Conservation (phyloP, 495 filamentous ascomycete genomes). For the Penicillium diatomitis region DNA sequence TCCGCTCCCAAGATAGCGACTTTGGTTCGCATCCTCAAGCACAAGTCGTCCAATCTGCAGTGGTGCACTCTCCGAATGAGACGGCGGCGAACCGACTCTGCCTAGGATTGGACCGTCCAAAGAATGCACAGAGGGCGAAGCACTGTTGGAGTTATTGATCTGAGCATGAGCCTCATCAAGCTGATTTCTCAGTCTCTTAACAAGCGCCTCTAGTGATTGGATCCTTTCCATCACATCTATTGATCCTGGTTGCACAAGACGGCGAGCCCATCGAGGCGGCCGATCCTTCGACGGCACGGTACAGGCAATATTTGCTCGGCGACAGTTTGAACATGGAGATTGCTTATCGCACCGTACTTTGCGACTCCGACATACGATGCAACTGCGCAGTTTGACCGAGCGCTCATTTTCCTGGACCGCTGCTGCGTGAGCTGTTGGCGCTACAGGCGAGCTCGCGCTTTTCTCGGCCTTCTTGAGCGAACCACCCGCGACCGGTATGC, state of each 20-base stretch:
- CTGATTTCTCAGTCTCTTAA: constrained; percentile 46
- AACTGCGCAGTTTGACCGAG: constrained; percentile 40
- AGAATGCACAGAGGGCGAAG: constrained; percentile 10
- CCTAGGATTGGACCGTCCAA: constrained; percentile 6
- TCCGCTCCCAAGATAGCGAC: constrained; percentile 40
- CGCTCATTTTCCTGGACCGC: not conserved
- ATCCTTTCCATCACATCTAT: constrained; percentile 44
- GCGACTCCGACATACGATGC: constrained; percentile 45
- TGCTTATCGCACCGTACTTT: constrained; percentile 66
- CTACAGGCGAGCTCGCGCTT: constrained; percentile 12
- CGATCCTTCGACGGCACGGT: constrained; percentile 39
- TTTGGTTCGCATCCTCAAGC: constrained; percentile 29
- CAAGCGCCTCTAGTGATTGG: constrained; percentile 42
- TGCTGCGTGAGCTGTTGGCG: not conserved
- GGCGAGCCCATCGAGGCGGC: constrained; percentile 45
- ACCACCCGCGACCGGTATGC: not conserved
- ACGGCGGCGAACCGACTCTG: not conserved
- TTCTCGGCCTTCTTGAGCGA: constrained; percentile 27
- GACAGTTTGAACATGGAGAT: constrained; percentile 58
- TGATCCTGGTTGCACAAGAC: constrained; percentile 26
- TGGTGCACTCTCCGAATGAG: constrained; percentile 12
- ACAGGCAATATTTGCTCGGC: constrained; percentile 50
- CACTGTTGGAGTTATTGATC: constrained; percentile 4
- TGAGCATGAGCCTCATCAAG: constrained; percentile 33
- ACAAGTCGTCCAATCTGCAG: constrained; percentile 34